Percentiles rank a stretch among this genome's conserved stretches.
phyloP scores from a whole-genome alignment of 805 yeast genomes.

The Suhomyces vadensis region DNA sequence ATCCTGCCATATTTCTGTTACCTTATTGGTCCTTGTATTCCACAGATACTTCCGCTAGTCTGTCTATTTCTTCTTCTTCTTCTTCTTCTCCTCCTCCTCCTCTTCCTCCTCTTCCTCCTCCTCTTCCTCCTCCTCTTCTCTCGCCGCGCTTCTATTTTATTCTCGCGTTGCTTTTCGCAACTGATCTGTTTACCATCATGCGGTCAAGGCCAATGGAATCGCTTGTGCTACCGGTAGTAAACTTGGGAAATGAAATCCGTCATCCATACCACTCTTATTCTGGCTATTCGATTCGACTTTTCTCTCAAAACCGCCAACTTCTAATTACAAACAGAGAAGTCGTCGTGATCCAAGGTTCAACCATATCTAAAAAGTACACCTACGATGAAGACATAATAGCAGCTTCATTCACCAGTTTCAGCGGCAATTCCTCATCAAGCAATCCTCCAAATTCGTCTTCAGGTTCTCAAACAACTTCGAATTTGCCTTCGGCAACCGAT shows the following conservation, averaged over 20 bases:
- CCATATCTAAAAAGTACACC: conserved; percentile 48
- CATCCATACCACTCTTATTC: conserved; percentile 20
- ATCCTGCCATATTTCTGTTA: too few species aligned
- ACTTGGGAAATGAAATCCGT: conserved; percentile 26
- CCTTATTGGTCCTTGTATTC: too few species aligned
- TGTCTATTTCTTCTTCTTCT: too few species aligned
- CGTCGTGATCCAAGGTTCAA: conserved; percentile 50
- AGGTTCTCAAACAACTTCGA: too few species aligned
- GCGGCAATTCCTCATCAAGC: conserved; percentile 12
- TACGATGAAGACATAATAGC: conserved; percentile 53
- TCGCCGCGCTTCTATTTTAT: neutral
- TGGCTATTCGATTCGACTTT: conserved; percentile 18
- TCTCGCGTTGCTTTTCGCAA: neutral
- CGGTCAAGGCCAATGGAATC: conserved; percentile 4
- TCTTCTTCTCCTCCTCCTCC: neutral
- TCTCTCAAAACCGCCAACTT: conserved; percentile 33
- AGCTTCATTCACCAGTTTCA: conserved; percentile 63
- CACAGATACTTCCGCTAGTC: too few species aligned
- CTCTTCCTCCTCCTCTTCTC: neutral
- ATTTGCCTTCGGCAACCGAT: conserved; percentile 9
- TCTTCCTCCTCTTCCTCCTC: neutral
- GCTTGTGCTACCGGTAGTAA: conserved; percentile 34
- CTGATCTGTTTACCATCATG: neutral
- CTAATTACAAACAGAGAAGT: conserved; percentile 41
- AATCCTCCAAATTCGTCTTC: neutral